Evolutionary conservation across 1,284 basidiomycete genomes (phyloP).

Genomic region (Pterula multifida): DNA sequence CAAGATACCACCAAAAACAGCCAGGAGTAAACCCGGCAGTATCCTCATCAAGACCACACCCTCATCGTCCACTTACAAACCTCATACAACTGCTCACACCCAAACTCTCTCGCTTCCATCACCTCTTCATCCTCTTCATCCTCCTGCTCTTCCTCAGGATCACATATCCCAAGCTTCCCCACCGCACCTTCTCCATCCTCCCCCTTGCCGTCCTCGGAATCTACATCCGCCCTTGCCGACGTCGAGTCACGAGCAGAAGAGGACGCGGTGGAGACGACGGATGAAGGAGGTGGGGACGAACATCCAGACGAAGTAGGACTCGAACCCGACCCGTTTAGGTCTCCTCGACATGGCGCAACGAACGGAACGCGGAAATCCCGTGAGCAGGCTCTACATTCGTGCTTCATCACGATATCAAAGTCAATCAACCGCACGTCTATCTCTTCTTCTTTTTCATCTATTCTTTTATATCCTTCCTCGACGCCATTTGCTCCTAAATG

Average conservation of each 20-base stretch:
- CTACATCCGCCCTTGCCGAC: background rate
- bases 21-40: background rate
- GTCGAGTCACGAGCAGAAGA: no score
- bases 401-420: slow-evolving; percentile 1
- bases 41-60: background rate
- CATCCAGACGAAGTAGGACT: no score
- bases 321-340: no score
- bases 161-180: background rate
- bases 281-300: no score
- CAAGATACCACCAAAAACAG: background rate
- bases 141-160: background rate
- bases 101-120: background rate
- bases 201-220: background rate
- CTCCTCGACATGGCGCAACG: background rate
- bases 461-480: background rate
- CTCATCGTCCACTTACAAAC: background rate
- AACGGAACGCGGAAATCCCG: background rate
- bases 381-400: background rate
- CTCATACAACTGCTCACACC: background rate
- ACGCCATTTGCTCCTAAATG: background rate
- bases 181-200: background rate
- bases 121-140: background rate
- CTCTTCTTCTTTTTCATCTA: background rate
- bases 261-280: no score
- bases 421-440: background rate